phyloP scores from a whole-genome alignment of 345 rosid species.

The Diplotaxis tenuifolia region DNA sequence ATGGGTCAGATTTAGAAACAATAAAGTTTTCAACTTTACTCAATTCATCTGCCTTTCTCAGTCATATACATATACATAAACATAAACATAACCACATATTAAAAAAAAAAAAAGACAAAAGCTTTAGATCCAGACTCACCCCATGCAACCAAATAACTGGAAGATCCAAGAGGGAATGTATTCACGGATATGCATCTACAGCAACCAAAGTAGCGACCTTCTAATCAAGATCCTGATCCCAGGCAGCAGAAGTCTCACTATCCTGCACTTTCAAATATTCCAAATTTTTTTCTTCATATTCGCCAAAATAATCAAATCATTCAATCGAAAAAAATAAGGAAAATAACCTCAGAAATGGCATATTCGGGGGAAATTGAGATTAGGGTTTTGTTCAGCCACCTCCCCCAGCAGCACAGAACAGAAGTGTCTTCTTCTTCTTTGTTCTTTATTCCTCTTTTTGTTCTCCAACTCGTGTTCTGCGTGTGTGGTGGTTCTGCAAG shows the following conservation, averaged over 20 bases:
- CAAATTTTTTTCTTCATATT: background rate
- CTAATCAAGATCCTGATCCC: constrained; percentile 42
- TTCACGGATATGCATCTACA: constrained; percentile 56
- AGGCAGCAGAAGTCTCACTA: constrained; percentile 44
- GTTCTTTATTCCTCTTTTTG: constrained; percentile 5
- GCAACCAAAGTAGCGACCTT: constrained; percentile 36
- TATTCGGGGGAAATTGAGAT: constrained; percentile 36
- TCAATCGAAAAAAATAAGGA: background rate
- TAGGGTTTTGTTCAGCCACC: constrained; percentile 31
- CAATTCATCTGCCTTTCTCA: constrained; percentile 7
- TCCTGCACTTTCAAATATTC: constrained; percentile 16
- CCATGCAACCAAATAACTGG: constrained; percentile 57
- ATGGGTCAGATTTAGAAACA: constrained; percentile 7
- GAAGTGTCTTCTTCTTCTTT: constrained; percentile 7
- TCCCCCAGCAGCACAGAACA: constrained; percentile 15
- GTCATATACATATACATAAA: background rate
- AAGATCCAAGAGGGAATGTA: constrained; percentile 53
- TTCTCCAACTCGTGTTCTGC: constrained; percentile 13
- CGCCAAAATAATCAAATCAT: background rate
- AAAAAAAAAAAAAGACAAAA: background rate
- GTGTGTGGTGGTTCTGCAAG: constrained; percentile 40
- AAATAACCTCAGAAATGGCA: constrained; percentile 53
- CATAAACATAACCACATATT: background rate
- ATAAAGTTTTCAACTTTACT: background rate
- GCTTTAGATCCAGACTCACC: constrained; percentile 45